Evolutionary conservation across 1,284 basidiomycete species (phyloP), one percentile per base, ranked within the genome.

Genomic region (Papiliotrema flavescens): DNA sequence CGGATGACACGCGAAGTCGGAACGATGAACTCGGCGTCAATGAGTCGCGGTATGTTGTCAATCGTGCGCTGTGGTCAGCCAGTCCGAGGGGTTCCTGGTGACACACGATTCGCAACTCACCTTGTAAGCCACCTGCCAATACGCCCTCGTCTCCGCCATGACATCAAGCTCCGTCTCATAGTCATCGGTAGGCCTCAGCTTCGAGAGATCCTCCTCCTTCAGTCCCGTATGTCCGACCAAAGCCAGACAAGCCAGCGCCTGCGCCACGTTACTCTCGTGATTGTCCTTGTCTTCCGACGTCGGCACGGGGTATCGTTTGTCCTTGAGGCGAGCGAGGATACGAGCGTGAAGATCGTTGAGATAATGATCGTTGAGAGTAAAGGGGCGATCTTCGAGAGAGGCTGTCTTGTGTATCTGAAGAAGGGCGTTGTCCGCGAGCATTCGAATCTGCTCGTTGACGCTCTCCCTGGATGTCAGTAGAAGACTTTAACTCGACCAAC

Each of bases 81-180:
- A n/a, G n/a, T n/a, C n/a, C n/a, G n/a, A n/a, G n/a, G n/a, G n/a
- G n/a, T n/a, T n/a, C n/a, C n/a, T n/a, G n/a, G n/a, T n/a, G n/a
- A 32, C 28, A 11, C 28, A 11, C 28, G 28, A 11, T 11, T 32
- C 28, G 39, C 53, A n/a, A n/a, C n/a, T 44, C 34, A 58, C 56
- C 56, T 58, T 58, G 53, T 40, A 58, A 1, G 52, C 56, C 3
- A 58, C 56, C 49, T 58, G 53, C 52, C 52, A 58, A 32, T 58
- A 58, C 6, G 56, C 56, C 17, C 41, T 19, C n/a, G 39, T 35
- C 34, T 51, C 41, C 3, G 56, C 52, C 56, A 58, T 58, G 14
- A 58, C 39, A 1, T 47, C 26, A 37, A 58, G 47, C 49, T 58
- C 56, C 2, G 52, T 39, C 28, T 54, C 43, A 24, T 49, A 54